phyloP scores from a whole-genome alignment of 108 stramenopile species.

The Pseudonitzschia multiseries region DNA sequence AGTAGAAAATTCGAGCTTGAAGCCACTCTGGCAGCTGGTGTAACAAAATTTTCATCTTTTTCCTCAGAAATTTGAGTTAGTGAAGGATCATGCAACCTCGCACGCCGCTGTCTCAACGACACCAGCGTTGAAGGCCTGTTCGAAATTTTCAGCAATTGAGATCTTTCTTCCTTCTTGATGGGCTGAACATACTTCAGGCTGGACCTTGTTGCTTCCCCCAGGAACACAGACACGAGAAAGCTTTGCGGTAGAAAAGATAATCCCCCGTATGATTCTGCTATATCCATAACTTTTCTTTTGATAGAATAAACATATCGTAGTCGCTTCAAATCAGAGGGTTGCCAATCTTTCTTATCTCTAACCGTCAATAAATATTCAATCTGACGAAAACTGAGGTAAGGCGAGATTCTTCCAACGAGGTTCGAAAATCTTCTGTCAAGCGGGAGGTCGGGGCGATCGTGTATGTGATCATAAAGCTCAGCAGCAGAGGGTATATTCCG shows the following conservation, averaged over 20 bases:
- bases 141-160: constrained; percentile 21
- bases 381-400: constrained; percentile 82
- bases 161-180: constrained; percentile 1
- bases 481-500: constrained; percentile 72
- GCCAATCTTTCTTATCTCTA: constrained; percentile 76
- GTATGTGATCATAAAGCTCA: constrained; percentile 62
- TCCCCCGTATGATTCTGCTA: constrained; percentile 87
- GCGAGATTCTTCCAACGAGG: constrained; percentile 65
- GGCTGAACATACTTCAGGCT: constrained; percentile 53
- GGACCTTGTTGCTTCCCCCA: constrained; percentile 85
- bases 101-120: constrained; percentile 32
- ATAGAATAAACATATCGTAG: constrained; percentile 85
- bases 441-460: constrained; percentile 75
- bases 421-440: constrained; percentile 70
- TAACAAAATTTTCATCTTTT: constrained; percentile 44
- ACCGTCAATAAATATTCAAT: constrained; percentile 71
- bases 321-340: constrained; percentile 73
- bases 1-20: constrained; percentile 43
- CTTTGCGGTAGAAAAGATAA: constrained; percentile 86
- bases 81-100: constrained; percentile 22
- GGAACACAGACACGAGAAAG: constrained; percentile 86
- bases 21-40: constrained; percentile 75
- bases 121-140: constrained; percentile 45
- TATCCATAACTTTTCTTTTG: constrained; percentile 86
- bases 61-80: constrained; percentile 18